These are phyloP conservation scores for Trichoderma endophyticum DNA, from an alignment of 2,329 filamentous ascomycete genomes.

Conservation along the genomic window DNA sequence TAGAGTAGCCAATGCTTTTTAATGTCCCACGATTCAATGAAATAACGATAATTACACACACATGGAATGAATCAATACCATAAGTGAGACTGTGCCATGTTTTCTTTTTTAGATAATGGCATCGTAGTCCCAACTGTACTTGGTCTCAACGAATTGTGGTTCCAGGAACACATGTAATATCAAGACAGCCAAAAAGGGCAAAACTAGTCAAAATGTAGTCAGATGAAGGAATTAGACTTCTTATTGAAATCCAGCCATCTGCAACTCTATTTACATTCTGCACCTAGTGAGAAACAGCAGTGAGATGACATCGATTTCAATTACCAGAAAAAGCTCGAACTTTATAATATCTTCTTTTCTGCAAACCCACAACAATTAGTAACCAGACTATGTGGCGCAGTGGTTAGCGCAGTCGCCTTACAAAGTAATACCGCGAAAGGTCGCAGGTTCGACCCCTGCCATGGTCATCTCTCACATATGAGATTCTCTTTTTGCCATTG, in stretches of 20 bases:
- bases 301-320: not conserved
- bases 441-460: conserved; percentile 46
- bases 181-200: not conserved
- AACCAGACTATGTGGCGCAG: conserved; percentile 34
- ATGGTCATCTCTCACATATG: conserved; percentile 30
- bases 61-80: not conserved
- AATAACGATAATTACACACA: not conserved
- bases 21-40: not conserved
- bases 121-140: not conserved
- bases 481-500: conserved; percentile 4
- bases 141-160: not conserved
- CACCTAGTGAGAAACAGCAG: not conserved
- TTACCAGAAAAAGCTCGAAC: not conserved
- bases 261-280: not conserved
- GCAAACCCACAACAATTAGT: not conserved
- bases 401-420: conserved; percentile 42
- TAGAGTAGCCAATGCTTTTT: not conserved
- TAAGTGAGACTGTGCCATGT: not conserved
- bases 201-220: not conserved
- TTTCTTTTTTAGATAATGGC: not conserved
- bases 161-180: not conserved
- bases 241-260: not conserved
- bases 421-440: conserved; percentile 35
- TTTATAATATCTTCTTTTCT: not conserved
- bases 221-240: not conserved